Evolutionary conservation across 345 rosid genomes (phyloP), one percentile per base, ranked within the genome.

Genomic region (Raphanus raphanistrum): DNA sequence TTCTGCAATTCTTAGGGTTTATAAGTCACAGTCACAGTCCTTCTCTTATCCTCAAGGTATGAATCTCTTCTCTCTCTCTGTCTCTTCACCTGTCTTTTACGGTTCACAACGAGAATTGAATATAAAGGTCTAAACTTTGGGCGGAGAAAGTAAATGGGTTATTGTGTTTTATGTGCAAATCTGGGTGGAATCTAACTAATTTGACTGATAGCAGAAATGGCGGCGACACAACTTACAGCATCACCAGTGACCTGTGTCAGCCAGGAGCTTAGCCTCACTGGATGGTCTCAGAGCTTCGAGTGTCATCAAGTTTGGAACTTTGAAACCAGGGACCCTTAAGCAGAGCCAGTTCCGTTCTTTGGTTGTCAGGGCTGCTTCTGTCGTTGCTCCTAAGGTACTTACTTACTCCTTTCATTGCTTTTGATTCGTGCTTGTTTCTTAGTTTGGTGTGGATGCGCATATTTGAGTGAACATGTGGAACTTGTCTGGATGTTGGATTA

Each of bases 351-450:
- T 86, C 61, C 85, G 81, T 12, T 59, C 84, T 25, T 82, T 92
- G 68, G 90, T 92, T 70, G 92, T 92, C 8, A 88, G 80, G 81
- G 98, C 99, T 65, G 97, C 98, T 60, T 75, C 94, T 8, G 87
- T 83, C 1, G 96, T 95, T n/a, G 97, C 98, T 62, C 97, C 99
- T 12, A 95, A 92, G 96, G 99, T 95, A 59, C 43, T 92, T 28
- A 41, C 41, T 21, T 32, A 35, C 26, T 64, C 38, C 4, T 1
- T 66, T 57, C 62, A 12, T 36, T 64, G 38, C 7, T 27, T 58
- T 66, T 26, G 12, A 2, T 32, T 66, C 50, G 8, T 41, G 15
- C 0, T 27, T 57, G 43, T 31, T 31, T 65, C n/a, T 43, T 43
- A 25, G 25, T 25, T 55, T 21, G 6, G 62, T 59, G 1, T 64